These are phyloP conservation scores for Leccinum longicurvipes DNA, from an alignment of 768 basidiomycete genomes.

Conservation along the genomic window DNA sequence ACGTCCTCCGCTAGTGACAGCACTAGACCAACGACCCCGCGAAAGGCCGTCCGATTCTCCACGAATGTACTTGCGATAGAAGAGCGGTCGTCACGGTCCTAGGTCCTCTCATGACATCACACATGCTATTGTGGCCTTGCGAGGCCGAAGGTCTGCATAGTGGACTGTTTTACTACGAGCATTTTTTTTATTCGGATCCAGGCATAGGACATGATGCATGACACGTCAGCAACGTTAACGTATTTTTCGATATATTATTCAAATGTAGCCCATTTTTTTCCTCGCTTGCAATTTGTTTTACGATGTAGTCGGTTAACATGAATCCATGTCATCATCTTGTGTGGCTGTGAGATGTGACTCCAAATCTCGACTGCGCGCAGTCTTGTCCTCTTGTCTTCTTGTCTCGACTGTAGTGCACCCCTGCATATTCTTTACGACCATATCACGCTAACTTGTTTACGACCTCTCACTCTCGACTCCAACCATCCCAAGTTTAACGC, in stretches of 20 bases:
- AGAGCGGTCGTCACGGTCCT: conserved; percentile 18
- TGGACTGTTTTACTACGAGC: conserved; percentile 15
- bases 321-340: conserved; percentile 18
- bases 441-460: conserved; percentile 7
- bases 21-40: conserved; percentile 42
- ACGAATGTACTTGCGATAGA: conserved; percentile 36
- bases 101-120: conserved; percentile 3
- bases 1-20: conserved; percentile 34
- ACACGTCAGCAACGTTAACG: conserved; percentile 15
- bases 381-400: neutral
- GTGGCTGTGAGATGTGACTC: conserved; percentile 28
- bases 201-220: conserved; percentile 21
- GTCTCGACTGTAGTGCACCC: neutral
- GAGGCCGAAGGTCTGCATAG: neutral
- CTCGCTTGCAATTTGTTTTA: conserved; percentile 5
- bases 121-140: conserved; percentile 1
- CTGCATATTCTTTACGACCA: neutral
- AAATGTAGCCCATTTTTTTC: conserved; percentile 27
- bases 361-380: neutral
- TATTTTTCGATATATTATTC: conserved; percentile 30
- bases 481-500: neutral
- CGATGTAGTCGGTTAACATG: neutral
- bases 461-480: neutral
- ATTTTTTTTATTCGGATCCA: conserved; percentile 23
- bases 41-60: conserved; percentile 65